Evolutionary conservation across 2,329 filamentous ascomycete species (phyloP).

Genomic region (Trichoderma harzianum): DNA sequence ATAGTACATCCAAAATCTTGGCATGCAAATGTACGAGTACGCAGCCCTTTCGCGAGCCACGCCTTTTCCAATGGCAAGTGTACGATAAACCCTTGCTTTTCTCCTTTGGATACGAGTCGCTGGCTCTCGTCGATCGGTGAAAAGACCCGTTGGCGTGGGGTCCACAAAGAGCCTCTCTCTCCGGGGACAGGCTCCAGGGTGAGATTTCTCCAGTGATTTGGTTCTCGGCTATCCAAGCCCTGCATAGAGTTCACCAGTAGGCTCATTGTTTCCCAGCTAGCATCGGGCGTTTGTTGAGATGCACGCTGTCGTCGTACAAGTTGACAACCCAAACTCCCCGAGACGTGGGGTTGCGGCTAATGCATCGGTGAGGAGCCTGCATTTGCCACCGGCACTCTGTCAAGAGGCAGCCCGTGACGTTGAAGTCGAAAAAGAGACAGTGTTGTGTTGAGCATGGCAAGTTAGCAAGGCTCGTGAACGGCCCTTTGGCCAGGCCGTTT

Average conservation of each 20-base stretch:
- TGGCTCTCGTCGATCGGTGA: slow-evolving; percentile 3
- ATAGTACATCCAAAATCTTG: not conserved
- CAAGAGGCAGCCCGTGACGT: slow-evolving; percentile 13
- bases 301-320: not conserved
- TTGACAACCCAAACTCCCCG: not conserved
- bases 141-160: slow-evolving; percentile 1
- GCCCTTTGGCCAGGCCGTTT: not conserved
- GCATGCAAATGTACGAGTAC: not conserved
- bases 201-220: slow-evolving; percentile 9
- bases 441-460: not conserved
- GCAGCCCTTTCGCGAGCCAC: not conserved
- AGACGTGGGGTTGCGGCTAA: not conserved
- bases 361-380: slow-evolving; percentile 11
- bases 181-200: not conserved
- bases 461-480: not conserved
- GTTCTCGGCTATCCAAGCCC: slow-evolving; percentile 9
- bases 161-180: slow-evolving; percentile 1
- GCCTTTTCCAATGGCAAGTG: not conserved
- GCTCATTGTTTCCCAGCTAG: not conserved
- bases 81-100: not conserved
- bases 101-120: not conserved
- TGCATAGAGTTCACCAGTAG: not conserved
- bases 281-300: slow-evolving; percentile 5
- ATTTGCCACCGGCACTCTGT: slow-evolving; percentile 6
- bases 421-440: not conserved